Base-by-base conservation (phyloP, 345 rosid genomes). In the Brassica rapa region DNA sequence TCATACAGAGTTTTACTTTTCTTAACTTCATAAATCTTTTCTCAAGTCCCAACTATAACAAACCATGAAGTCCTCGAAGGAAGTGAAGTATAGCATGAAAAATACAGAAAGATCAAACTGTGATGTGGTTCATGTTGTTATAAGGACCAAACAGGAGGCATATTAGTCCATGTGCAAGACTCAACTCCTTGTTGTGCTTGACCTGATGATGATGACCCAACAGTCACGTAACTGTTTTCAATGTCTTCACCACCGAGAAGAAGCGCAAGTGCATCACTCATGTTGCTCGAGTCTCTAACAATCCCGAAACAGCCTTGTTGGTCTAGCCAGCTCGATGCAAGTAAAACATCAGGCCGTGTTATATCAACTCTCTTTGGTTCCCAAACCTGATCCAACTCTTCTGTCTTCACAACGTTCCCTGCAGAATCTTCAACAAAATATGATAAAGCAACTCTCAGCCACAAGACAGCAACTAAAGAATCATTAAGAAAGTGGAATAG, bases 91-190 rank as follows among this genome's bases (percentile, higher is more conserved):
- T 8, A 46, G 59, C 69, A 19, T 25, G 74, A 73, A 68, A 69
- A 51, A 5, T 62, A 68, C 35, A 68, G 78, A 79, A 35, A 67
- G 32, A 73, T 61, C 33, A 30, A 32, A 79, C 2, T 61, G 78
- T 49, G 69, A 67, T 49, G 27, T 72, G 70, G 74, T 79, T 72
- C 35, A 8, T 1, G 25, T 49, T 14, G 70, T 73, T 73, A 79
- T 66, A 73, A 37, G 19, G 82, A 79, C 82, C 91, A 91, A 69
- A 91, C 90, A 10, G 94, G 83, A 60, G 97, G 96, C 92, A 90
- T 89, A 84, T 85, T 90, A 78, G 89, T 89, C 98, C 98, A 95
- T 9, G 91, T 73, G 80, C 87, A 90, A 57, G 89, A 89, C 73
- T 83, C 82, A 5, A 85, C 86, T 2, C 86, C 94, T 91, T 86